Evolutionary conservation across 2,329 filamentous ascomycete genomes (phyloP).

Genomic region (Ophiostoma quercus): DNA sequence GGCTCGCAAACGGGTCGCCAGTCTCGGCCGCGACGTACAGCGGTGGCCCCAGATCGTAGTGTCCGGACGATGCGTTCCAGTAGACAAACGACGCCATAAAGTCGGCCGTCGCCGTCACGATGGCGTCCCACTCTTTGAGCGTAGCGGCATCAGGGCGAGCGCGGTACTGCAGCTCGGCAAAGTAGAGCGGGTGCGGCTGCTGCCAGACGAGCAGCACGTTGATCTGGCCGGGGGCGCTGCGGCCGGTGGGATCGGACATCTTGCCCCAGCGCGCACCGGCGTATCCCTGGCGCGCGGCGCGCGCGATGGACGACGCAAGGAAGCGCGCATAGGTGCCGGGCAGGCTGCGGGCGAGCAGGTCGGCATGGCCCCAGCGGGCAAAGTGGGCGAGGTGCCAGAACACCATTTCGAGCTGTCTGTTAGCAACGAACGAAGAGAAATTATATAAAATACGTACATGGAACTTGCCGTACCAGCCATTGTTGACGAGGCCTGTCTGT

Average conservation of each 20-base stretch:
- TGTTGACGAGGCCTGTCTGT: conserved; percentile 45
- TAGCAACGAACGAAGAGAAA: no score
- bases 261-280: not conserved
- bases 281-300: not conserved
- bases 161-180: conserved; percentile 53
- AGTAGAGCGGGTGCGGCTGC: conserved; percentile 56
- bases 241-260: conserved; percentile 29
- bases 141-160: conserved; percentile 30
- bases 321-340: not conserved
- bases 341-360: not conserved
- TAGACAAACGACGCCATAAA: not conserved
- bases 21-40: conserved; percentile 50
- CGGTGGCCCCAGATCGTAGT: conserved; percentile 23
- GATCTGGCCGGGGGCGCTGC: conserved; percentile 54
- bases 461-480: conserved; percentile 45
- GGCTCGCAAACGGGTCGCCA: conserved; percentile 50
- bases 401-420: conserved; percentile 45
- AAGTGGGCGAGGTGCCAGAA: conserved; percentile 51
- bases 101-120: not conserved
- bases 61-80: not conserved
- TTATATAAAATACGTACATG: conserved; percentile 32
- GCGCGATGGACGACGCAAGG: not conserved
- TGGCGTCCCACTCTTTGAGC: not conserved
- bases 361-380: conserved; percentile 47
- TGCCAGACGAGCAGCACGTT: conserved; percentile 59